Evolutionary conservation across 2,329 filamentous ascomycete species (phyloP).

Genomic region (Bipolaris victoriae): DNA sequence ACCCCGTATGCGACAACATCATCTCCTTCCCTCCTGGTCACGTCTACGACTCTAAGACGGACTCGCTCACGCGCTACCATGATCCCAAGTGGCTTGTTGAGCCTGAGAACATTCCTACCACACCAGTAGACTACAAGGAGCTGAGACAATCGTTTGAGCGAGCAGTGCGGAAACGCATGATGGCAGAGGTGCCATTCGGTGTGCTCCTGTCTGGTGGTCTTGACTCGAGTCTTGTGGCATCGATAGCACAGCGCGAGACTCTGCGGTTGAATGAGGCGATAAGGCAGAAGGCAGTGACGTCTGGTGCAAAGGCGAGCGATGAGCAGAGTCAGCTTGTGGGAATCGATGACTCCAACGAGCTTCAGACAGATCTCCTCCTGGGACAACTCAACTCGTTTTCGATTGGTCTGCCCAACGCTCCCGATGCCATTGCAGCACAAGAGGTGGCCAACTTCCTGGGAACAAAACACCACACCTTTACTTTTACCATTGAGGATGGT

Average conservation of each 20-base stretch:
- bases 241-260: conserved; percentile 94
- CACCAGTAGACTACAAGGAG: conserved; percentile 80
- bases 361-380: conserved; percentile 88
- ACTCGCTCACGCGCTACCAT: conserved; percentile 84
- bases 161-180: conserved; percentile 92
- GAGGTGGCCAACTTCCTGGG: conserved; percentile 96
- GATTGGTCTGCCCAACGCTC: conserved; percentile 90
- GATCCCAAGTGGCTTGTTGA: conserved; percentile 90
- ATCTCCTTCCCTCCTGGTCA: conserved; percentile 93
- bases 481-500: conserved; percentile 96
- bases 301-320: conserved; percentile 31
- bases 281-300: conserved; percentile 48
- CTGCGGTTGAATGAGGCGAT: conserved; percentile 73
- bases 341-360: conserved; percentile 88
- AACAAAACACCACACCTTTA: conserved; percentile 97
- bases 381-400: conserved; percentile 99
- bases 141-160: conserved; percentile 85
- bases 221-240: conserved; percentile 92
- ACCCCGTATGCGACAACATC: conserved; percentile 94
- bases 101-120: conserved; percentile 74
- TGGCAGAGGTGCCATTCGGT: conserved; percentile 98
- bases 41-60: conserved; percentile 92
- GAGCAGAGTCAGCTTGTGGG: conserved; percentile 71
- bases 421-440: conserved; percentile 87
- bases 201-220: conserved; percentile 93